phyloP scores from a whole-genome alignment of 345 rosid genomes.

The Heritiera fomes region DNA sequence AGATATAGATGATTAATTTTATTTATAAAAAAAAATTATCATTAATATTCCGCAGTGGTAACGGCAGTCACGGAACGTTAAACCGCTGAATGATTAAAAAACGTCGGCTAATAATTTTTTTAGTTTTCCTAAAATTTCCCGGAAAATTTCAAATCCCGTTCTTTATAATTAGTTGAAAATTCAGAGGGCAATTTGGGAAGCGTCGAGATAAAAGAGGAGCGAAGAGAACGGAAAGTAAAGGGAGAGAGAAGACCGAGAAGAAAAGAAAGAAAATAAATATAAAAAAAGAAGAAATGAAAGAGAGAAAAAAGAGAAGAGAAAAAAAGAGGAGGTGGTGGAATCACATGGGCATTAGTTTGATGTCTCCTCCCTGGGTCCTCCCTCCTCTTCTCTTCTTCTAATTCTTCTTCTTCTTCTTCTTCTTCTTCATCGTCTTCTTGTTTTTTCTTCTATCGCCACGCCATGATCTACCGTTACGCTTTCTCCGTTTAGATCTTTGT shows the following conservation, averaged over 20 bases:
- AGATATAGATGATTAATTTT: no score
- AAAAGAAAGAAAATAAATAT: constrained; percentile 16
- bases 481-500: constrained; percentile 28
- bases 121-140: neutral
- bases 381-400: constrained; percentile 15
- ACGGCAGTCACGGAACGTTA: neutral
- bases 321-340: constrained; percentile 34
- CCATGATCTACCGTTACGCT: constrained; percentile 36
- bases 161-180: neutral
- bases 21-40: no score
- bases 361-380: constrained; percentile 36
- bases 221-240: constrained; percentile 13
- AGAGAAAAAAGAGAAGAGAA: neutral
- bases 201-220: neutral
- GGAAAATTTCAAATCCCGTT: constrained; percentile 1
- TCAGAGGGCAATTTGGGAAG: constrained; percentile 19
- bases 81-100: constrained; percentile 8
- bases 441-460: constrained; percentile 23
- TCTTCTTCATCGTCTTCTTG: neutral
- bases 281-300: constrained; percentile 18
- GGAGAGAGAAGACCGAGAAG: constrained; percentile 45
- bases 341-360: constrained; percentile 54
- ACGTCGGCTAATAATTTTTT: neutral
- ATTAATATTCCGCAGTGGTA: neutral
- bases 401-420: constrained; percentile 23